These are phyloP conservation scores for Euclidium syriacum DNA, from an alignment of 345 rosid species.

Conservation along the genomic window DNA sequence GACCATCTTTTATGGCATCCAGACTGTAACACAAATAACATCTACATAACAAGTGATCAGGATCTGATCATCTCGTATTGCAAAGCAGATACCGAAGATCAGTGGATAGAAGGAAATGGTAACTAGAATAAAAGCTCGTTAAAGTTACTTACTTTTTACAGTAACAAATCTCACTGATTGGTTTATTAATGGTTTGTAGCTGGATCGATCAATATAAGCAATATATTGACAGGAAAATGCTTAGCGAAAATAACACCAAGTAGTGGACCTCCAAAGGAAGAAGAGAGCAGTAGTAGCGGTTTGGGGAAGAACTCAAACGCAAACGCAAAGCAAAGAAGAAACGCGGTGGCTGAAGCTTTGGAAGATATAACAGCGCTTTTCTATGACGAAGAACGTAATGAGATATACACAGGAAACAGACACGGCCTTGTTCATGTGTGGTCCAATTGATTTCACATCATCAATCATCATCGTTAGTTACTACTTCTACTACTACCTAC, in stretches of 20 bases:
- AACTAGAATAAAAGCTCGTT: slow-evolving; percentile 16
- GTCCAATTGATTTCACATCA: slow-evolving; percentile 68
- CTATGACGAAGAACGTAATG: slow-evolving; percentile 91
- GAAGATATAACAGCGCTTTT: slow-evolving; percentile 92
- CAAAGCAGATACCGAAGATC: slow-evolving; percentile 90
- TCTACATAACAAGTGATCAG: slow-evolving; percentile 94
- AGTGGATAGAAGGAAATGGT: slow-evolving; percentile 89
- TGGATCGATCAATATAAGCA: slow-evolving; percentile 89
- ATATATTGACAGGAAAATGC: slow-evolving; percentile 93
- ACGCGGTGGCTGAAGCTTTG: slow-evolving; percentile 66
- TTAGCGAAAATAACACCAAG: slow-evolving; percentile 70
- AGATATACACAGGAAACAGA: slow-evolving; percentile 85
- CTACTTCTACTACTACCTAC: not conserved
- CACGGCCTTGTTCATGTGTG: slow-evolving; percentile 84
- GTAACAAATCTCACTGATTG: not conserved
- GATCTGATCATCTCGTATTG: slow-evolving; percentile 97
- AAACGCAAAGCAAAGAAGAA: slow-evolving; percentile 46
- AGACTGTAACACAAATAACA: slow-evolving; percentile 93
- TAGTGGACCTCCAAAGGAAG: slow-evolving; percentile 49
- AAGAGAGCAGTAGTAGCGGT: slow-evolving; percentile 37
- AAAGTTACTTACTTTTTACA: not conserved
- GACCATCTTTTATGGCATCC: slow-evolving; percentile 97
- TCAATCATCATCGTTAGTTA: slow-evolving; percentile 25
- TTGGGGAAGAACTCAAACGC: slow-evolving; percentile 30
- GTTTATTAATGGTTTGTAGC: slow-evolving; percentile 36